phyloP scores from a whole-genome alignment of 352 stramenopile genomes.

The Globisporangium iwayamae region DNA sequence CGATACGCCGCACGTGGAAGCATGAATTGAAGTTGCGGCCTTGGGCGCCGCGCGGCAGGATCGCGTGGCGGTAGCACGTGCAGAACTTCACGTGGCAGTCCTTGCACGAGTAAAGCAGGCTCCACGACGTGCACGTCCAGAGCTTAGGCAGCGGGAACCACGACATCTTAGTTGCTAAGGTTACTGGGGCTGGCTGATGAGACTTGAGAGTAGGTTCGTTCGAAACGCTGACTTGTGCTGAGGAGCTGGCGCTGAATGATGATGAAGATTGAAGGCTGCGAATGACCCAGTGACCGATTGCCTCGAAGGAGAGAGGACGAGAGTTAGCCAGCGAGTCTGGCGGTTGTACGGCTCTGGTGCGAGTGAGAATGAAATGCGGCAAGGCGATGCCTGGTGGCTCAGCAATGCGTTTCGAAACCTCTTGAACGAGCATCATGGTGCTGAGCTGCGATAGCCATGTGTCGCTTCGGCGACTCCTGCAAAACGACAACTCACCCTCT shows the following conservation, averaged over 20 bases:
- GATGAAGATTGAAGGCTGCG: background rate
- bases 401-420: no score
- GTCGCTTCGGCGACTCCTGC: no score
- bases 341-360: no score
- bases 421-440: no score
- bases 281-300: background rate
- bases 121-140: background rate
- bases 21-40: conserved; percentile 11
- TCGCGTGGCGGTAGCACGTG: conserved; percentile 4
- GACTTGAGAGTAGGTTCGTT: no score
- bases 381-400: background rate
- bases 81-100: background rate
- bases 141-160: background rate
- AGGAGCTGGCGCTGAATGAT: background rate
- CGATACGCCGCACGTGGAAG: conserved; percentile 7
- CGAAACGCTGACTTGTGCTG: no score
- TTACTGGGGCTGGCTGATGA: background rate
- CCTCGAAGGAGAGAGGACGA: background rate
- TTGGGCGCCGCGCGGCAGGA: conserved; percentile 3
- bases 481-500: no score
- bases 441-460: no score
- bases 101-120: conserved; percentile 6
- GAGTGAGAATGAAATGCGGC: no score
- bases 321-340: no score
- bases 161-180: background rate